Evolutionary conservation across 371 early-diverging fungal genomes (phyloP).

Genomic region (Rozella allomycis): DNA sequence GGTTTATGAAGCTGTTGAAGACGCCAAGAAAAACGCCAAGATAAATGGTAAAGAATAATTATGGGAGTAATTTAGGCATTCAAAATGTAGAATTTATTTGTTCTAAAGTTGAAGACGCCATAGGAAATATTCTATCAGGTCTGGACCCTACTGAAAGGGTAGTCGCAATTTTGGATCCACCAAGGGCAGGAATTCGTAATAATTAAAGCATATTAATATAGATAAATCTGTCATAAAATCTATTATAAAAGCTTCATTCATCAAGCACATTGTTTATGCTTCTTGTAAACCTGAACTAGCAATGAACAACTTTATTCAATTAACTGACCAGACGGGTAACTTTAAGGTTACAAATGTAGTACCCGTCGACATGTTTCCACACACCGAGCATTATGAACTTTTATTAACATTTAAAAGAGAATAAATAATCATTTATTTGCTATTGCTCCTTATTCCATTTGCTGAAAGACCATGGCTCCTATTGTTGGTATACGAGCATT

Average conservation of each 20-base stretch:
- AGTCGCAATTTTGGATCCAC: constrained; percentile 53
- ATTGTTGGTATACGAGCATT: too few species aligned
- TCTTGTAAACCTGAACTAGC: constrained; percentile 47
- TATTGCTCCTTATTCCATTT: too few species aligned
- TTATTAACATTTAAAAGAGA: constrained; percentile 33
- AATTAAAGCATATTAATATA: constrained; percentile 4
- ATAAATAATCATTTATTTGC: neutral
- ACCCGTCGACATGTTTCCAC: constrained; percentile 57
- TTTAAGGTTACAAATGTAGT: constrained; percentile 12
- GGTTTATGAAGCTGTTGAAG: constrained; percentile 40
- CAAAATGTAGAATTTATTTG: constrained; percentile 33
- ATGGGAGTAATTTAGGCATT: constrained; percentile 9
- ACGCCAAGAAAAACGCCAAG: constrained; percentile 46
- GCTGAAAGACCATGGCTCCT: too few species aligned
- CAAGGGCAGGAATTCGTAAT: constrained; percentile 17
- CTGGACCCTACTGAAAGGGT: constrained; percentile 5
- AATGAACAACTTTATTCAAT: constrained; percentile 41
- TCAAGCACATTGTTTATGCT: constrained; percentile 43
- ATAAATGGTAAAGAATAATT: constrained; percentile 23
- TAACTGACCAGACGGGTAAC: constrained; percentile 4
- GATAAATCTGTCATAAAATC: constrained; percentile 38
- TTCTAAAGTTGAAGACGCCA: constrained; percentile 40
- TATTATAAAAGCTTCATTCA: constrained; percentile 26
- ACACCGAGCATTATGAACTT: constrained; percentile 48
- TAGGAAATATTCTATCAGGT: constrained; percentile 14